Evolutionary conservation across 2,329 filamentous ascomycete species (phyloP).

Genomic region (Calonectria leucothoes): DNA sequence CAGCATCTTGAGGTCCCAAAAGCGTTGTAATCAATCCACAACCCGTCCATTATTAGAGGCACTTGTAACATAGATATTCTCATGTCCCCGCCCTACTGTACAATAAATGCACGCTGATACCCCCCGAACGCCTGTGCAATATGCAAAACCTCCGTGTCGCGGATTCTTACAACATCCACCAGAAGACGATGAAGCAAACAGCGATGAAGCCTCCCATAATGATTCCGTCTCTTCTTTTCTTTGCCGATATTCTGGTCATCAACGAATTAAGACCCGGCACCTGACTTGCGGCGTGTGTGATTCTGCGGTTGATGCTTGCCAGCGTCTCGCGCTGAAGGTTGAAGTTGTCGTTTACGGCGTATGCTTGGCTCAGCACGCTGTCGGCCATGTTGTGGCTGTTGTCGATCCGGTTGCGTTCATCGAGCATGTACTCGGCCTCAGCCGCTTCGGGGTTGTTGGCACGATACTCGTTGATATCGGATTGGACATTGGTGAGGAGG

Average conservation of each 20-base stretch:
- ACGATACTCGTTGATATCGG: slow-evolving; percentile 91
- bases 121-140: slow-evolving; percentile 49
- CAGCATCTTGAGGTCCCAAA: slow-evolving; percentile 43
- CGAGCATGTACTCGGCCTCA: slow-evolving; percentile 97
- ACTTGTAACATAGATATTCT: slow-evolving; percentile 41
- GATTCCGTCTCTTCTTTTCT: slow-evolving; percentile 94
- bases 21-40: slow-evolving; percentile 41
- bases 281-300: slow-evolving; percentile 88
- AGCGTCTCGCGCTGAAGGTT: slow-evolving; percentile 87
- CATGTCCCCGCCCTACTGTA: slow-evolving; percentile 45
- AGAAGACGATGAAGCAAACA: slow-evolving; percentile 87
- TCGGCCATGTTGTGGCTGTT: slow-evolving; percentile 91
- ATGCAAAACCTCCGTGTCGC: slow-evolving; percentile 28
- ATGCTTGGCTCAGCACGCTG: slow-evolving; percentile 91
- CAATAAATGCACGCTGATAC: slow-evolving; percentile 51
- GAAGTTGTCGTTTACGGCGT: slow-evolving; percentile 95
- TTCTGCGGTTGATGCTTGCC: slow-evolving; percentile 88
- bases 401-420: slow-evolving; percentile 87
- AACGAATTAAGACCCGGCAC: slow-evolving; percentile 93
- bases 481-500: slow-evolving; percentile 88
- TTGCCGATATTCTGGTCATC: slow-evolving; percentile 91
- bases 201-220: slow-evolving; percentile 94
- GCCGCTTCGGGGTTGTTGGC: slow-evolving; percentile 82
- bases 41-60: slow-evolving; percentile 27
- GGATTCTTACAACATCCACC: slow-evolving; percentile 75